Evolutionary conservation across 495 filamentous ascomycete genomes (phyloP).

Genomic region (Filosporella fistucella): DNA sequence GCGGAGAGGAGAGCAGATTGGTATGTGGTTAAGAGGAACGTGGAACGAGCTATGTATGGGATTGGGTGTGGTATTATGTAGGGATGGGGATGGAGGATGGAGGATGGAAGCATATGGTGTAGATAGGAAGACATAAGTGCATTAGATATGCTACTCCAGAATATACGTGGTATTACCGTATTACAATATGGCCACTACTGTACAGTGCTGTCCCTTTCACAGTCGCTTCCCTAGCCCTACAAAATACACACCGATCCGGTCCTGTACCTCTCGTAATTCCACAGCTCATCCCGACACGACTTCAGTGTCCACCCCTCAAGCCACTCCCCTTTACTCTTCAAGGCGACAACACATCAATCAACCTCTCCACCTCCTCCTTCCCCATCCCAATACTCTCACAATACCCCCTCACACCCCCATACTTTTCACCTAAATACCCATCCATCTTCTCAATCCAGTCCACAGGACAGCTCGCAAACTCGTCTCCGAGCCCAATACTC

Average conservation of each 20-base stretch:
- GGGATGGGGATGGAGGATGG: too few species aligned
- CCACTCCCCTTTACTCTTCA: too few species aligned
- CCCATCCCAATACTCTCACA: neutral
- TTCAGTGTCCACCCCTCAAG: too few species aligned
- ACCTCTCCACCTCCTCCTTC: neutral
- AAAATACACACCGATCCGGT: too few species aligned
- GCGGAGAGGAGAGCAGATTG: conserved; percentile 92
- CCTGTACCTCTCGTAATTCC: too few species aligned
- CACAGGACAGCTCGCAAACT: conserved; percentile 59
- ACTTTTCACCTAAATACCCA: conserved; percentile 16
- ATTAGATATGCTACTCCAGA: neutral
- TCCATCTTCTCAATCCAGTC: conserved; percentile 31
- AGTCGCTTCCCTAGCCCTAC: neutral
- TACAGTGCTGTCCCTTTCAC: neutral
- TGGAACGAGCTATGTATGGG: conserved; percentile 98
- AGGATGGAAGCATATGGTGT: neutral
- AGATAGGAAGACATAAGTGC: too few species aligned
- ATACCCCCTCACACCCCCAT: conserved; percentile 20
- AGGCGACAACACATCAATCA: too few species aligned
- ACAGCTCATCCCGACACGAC: too few species aligned
- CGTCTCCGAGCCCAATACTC: conserved; percentile 60
- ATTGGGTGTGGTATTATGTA: conserved; percentile 86
- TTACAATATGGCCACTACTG: neutral
- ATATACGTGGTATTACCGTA: neutral
- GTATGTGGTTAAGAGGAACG: conserved; percentile 78